Percentiles rank a stretch among this genome's conserved stretches.
phyloP scores from a whole-genome alignment of 495 filamentous ascomycete species.

The Mytilinidion resinicola region DNA sequence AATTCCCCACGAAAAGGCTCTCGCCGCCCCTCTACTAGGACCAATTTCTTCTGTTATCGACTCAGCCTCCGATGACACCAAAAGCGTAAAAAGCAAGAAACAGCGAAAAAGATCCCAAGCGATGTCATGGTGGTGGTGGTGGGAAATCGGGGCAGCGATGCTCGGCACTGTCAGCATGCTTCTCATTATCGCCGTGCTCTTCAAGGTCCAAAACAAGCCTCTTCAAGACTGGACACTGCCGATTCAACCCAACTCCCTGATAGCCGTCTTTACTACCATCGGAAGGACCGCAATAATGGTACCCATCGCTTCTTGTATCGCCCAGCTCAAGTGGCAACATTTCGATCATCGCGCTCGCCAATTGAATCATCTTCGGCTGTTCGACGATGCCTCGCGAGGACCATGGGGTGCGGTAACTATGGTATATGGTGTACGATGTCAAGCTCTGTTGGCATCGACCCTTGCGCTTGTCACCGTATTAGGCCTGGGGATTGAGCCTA shows the following conservation, averaged over 20 bases:
- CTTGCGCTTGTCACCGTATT: slow-evolving; percentile 21
- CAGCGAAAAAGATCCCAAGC: no score
- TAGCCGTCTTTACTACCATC: slow-evolving; percentile 9
- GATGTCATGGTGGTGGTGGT: slow-evolving; percentile 1
- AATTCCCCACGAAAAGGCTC: no score
- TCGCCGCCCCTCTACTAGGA: not conserved
- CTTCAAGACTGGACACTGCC: slow-evolving; percentile 2
- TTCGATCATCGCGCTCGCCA: not conserved
- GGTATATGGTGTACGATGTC: not conserved
- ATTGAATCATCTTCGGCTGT: slow-evolving; percentile 1
- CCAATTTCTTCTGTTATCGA: not conserved
- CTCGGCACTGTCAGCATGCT: not conserved
- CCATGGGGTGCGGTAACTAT: slow-evolving; percentile 10
- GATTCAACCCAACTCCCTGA: slow-evolving; percentile 7
- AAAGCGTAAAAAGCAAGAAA: not conserved
- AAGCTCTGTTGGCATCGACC: slow-evolving; percentile 1
- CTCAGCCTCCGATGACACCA: not conserved
- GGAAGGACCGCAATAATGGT: slow-evolving; percentile 2
- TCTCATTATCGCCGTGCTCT: not conserved
- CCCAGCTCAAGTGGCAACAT: slow-evolving; percentile 20
- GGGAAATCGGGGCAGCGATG: not conserved
- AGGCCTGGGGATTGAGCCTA: slow-evolving; percentile 18
- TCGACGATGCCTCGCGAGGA: slow-evolving; percentile 11
- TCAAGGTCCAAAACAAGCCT: slow-evolving; percentile 4
- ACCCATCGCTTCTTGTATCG: slow-evolving; percentile 4